These are phyloP conservation scores for Cryptosporidium xiaoi DNA, from an alignment of 169 alveolate species.

Conservation along the genomic window DNA sequence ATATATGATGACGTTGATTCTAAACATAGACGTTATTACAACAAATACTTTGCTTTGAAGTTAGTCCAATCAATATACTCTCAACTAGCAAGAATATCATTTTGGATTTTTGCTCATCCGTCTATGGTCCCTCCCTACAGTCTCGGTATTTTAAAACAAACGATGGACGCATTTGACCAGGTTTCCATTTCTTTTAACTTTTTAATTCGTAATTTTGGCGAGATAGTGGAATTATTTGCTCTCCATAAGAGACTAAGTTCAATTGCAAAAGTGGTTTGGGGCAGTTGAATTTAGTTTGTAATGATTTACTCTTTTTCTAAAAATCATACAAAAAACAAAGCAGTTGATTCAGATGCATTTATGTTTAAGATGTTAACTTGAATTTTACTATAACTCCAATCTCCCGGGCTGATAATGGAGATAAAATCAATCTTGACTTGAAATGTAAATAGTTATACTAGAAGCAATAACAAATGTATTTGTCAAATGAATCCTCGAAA, in stretches of 20 bases:
- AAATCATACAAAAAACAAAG: too few species aligned
- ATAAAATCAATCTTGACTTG: too few species aligned
- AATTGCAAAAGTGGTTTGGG: too few species aligned
- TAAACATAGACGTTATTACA: constrained; percentile 19
- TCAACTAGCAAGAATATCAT: constrained; percentile 20
- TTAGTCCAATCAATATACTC: constrained; percentile 8
- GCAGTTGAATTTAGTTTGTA: too few species aligned
- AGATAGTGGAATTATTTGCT: constrained; percentile 41
- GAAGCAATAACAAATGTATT: too few species aligned
- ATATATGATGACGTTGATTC: constrained; percentile 1
- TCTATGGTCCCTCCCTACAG: constrained; percentile 46
- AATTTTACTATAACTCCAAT: too few species aligned
- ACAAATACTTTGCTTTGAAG: constrained; percentile 2
- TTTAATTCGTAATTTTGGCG: constrained; percentile 1
- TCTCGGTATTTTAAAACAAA: constrained; percentile 43
- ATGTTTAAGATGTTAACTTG: too few species aligned
- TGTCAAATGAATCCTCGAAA: too few species aligned
- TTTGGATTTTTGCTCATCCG: constrained; percentile 36
- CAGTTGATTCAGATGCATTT: too few species aligned
- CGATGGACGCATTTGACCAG: constrained; percentile 62
- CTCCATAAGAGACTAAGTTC: background rate
- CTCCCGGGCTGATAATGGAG: too few species aligned
- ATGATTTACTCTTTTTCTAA: too few species aligned
- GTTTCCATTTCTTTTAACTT: constrained; percentile 32
- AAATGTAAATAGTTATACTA: too few species aligned